These are phyloP conservation scores for Globisporangium viniferum DNA, from an alignment of 352 stramenopile genomes.

Conservation along the genomic window DNA sequence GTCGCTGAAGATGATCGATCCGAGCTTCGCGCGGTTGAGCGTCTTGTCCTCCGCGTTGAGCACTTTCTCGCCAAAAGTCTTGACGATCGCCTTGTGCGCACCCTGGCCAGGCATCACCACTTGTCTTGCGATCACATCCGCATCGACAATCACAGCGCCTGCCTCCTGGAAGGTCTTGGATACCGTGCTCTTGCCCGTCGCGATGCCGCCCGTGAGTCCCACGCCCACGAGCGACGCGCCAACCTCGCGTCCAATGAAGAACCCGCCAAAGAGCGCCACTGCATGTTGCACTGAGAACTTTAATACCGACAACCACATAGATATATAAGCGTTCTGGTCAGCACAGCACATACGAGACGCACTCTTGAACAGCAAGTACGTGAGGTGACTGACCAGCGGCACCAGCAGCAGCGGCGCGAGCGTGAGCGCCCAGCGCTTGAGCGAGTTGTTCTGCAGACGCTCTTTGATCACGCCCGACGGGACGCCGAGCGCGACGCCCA, in stretches of 20 bases:
- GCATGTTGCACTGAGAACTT: slow-evolving; percentile 40
- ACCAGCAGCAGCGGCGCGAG: slow-evolving; percentile 36
- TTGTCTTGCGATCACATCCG: slow-evolving; percentile 72
- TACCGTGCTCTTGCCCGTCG: slow-evolving; percentile 83
- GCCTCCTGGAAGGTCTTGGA: slow-evolving; percentile 51
- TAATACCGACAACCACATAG: background rate
- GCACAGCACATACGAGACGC: background rate
- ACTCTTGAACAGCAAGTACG: background rate
- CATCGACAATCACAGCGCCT: slow-evolving; percentile 78
- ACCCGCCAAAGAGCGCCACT: slow-evolving; percentile 20
- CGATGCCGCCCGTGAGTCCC: slow-evolving; percentile 80
- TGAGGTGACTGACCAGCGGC: slow-evolving; percentile 31
- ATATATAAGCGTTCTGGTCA: background rate
- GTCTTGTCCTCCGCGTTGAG: slow-evolving; percentile 73
- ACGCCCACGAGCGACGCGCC: slow-evolving; percentile 67
- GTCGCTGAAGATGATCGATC: slow-evolving; percentile 82
- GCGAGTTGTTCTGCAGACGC: slow-evolving; percentile 32
- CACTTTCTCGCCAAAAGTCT: slow-evolving; percentile 61
- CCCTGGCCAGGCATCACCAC: slow-evolving; percentile 72
- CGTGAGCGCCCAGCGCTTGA: slow-evolving; percentile 39
- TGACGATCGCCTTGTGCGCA: slow-evolving; percentile 78
- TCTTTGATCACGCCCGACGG: slow-evolving; percentile 56
- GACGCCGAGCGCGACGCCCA: slow-evolving; percentile 41
- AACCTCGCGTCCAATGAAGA: slow-evolving; percentile 39
- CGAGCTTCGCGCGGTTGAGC: slow-evolving; percentile 81